A percentile compares a stretch with the other conserved stretches of the same genome.
Evolutionary conservation across 164 flowering plant species (phyloP).

Genomic region (Nymphaea colorata): DNA sequence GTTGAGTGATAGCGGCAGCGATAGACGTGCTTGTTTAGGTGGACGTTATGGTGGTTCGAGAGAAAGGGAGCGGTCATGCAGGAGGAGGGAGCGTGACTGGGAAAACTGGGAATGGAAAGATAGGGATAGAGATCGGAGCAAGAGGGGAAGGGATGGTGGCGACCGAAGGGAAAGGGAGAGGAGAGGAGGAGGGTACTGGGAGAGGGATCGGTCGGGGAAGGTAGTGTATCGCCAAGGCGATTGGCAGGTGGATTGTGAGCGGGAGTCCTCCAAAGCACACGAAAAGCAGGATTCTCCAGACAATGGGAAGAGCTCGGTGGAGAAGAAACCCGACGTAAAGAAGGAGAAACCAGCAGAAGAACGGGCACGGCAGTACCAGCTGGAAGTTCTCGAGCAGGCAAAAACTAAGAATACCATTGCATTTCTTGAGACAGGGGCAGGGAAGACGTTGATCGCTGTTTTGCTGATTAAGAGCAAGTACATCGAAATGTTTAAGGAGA

Average conservation of each 20-base stretch:
- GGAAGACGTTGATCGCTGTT: constrained; percentile 93
- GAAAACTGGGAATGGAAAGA: constrained; percentile 48
- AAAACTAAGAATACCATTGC: constrained; percentile 87
- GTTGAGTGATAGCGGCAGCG: constrained; percentile 2
- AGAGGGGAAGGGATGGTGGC: constrained; percentile 29
- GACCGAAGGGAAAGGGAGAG: constrained; percentile 39
- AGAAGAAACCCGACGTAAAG: constrained; percentile 34
- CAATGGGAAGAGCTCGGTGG: constrained; percentile 16
- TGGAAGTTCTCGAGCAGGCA: constrained; percentile 97
- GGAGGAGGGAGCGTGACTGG: constrained; percentile 46
- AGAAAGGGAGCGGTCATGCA: constrained; percentile 18
- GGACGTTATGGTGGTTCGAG: background rate
- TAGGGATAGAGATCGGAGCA: constrained; percentile 32
- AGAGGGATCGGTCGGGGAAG: constrained; percentile 65
- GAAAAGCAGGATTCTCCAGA: constrained; percentile 23
- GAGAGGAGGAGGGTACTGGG: constrained; percentile 85
- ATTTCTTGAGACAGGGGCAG: constrained; percentile 98
- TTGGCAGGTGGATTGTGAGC: constrained; percentile 51
- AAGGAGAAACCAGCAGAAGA: constrained; percentile 64
- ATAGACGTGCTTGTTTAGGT: background rate
- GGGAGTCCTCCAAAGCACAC: constrained; percentile 24
- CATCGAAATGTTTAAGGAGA: constrained; percentile 36
- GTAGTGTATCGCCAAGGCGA: constrained; percentile 53
- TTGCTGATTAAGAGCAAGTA: constrained; percentile 73
- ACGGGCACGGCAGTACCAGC: constrained; percentile 76